These are phyloP conservation scores for Penicillium canescens DNA, from an alignment of 495 filamentous ascomycete genomes.

Conservation along the genomic window DNA sequence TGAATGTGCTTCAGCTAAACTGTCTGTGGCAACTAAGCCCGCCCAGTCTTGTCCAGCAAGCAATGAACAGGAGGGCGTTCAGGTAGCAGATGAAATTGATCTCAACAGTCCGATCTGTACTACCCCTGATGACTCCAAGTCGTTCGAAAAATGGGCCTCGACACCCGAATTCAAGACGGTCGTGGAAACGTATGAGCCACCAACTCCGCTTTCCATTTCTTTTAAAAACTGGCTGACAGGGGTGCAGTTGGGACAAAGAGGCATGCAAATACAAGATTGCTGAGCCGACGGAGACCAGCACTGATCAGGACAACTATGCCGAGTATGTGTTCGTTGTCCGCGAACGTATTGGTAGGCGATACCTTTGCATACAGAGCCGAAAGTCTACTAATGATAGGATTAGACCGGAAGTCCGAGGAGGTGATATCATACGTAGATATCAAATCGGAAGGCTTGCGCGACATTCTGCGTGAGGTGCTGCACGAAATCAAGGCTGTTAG, in stretches of 20 bases:
- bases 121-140: conserved; percentile 22
- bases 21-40: neutral
- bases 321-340: too few relatives aligned
- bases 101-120: too few relatives aligned
- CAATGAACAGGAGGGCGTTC: conserved; percentile 6
- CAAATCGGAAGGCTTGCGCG: too few relatives aligned
- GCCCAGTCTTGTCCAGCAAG: conserved; percentile 1
- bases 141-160: conserved; percentile 22
- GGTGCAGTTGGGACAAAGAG: conserved; percentile 27
- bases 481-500: too few relatives aligned
- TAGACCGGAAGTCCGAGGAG: conserved; percentile 30
- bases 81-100: conserved; percentile 15
- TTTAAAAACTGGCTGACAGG: conserved; percentile 12
- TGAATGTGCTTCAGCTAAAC: conserved; percentile 1
- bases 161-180: conserved; percentile 20
- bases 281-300: conserved; percentile 13
- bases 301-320: conserved; percentile 17
- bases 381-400: conserved; percentile 10
- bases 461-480: too few relatives aligned
- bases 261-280: too few relatives aligned
- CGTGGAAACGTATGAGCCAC: conserved; percentile 19
- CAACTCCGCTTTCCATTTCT: conserved; percentile 5
- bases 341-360: conserved; percentile 23
- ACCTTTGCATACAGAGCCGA: conserved; percentile 7
- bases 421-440: too few relatives aligned